Evolutionary conservation across 1,284 basidiomycete genomes (phyloP).

Genomic region (Schizophyllum commune): DNA sequence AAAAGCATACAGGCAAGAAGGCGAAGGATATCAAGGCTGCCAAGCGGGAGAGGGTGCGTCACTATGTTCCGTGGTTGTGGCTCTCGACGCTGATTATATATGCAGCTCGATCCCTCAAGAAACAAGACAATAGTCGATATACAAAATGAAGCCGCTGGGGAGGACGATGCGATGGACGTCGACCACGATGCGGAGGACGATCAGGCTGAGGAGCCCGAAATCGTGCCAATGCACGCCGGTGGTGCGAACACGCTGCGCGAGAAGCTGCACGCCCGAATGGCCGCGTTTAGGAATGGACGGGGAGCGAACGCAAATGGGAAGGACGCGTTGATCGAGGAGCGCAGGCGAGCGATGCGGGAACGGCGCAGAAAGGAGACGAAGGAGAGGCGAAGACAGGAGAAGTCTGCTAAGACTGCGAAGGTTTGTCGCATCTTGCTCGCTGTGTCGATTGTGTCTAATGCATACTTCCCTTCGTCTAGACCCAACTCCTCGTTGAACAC

Average conservation of each 20-base stretch:
- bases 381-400: constrained; percentile 60
- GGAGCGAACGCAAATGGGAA: constrained; percentile 42
- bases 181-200: constrained; percentile 28
- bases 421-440: constrained; percentile 23
- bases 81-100: neutral
- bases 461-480: constrained; percentile 30
- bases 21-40: constrained; percentile 80
- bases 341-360: constrained; percentile 78
- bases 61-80: neutral
- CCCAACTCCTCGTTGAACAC: constrained; percentile 67
- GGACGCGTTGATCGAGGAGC: constrained; percentile 78
- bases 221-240: constrained; percentile 62
- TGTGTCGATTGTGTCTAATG: constrained; percentile 5
- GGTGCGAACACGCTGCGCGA: constrained; percentile 69
- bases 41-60: constrained; percentile 71
- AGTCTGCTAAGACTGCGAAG: constrained; percentile 37
- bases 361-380: constrained; percentile 75
- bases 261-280: constrained; percentile 75
- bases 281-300: constrained; percentile 42
- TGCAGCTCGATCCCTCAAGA: constrained; percentile 84
- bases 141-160: constrained; percentile 41
- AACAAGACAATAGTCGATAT: constrained; percentile 77
- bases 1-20: constrained; percentile 80
- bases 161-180: constrained; percentile 30
- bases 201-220: constrained; percentile 21